phyloP scores from a whole-genome alignment of 2,329 filamentous ascomycete genomes.

The Shiraia bambusicola region DNA sequence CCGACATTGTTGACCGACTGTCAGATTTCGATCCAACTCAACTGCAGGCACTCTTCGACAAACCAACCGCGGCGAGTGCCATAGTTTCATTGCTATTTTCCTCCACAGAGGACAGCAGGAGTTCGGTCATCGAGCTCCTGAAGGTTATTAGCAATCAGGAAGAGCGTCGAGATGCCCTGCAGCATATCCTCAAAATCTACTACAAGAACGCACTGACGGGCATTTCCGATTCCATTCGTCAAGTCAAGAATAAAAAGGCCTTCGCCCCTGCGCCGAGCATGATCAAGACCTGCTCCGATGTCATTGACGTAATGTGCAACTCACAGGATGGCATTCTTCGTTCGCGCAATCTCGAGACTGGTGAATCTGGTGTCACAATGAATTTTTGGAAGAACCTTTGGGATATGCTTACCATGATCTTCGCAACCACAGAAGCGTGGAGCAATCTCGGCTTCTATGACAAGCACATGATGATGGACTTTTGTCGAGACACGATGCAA shows the following conservation, averaged over 20 bases:
- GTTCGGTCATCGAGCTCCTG: constrained; percentile 77
- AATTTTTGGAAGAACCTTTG: constrained; percentile 85
- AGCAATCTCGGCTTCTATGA: constrained; percentile 66
- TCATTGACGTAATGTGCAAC: constrained; percentile 65
- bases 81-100: constrained; percentile 80
- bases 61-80: constrained; percentile 68
- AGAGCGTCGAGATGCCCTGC: constrained; percentile 61
- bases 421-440: constrained; percentile 82
- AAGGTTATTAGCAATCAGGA: constrained; percentile 77
- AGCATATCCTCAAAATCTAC: constrained; percentile 59
- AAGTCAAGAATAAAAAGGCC: constrained; percentile 57
- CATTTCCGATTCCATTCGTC: constrained; percentile 58
- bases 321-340: constrained; percentile 64
- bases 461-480: constrained; percentile 80
- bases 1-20: constrained; percentile 74
- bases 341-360: constrained; percentile 57
- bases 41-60: constrained; percentile 68
- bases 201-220: constrained; percentile 59
- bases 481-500: constrained; percentile 93
- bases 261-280: constrained; percentile 63
- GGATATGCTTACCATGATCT: constrained; percentile 77
- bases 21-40: constrained; percentile 72
- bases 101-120: constrained; percentile 74
- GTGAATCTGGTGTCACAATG: constrained; percentile 67
- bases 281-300: constrained; percentile 62